Base-by-base conservation (phyloP, 2,329 filamentous ascomycete species). In the Pyricularia sp. region DNA sequence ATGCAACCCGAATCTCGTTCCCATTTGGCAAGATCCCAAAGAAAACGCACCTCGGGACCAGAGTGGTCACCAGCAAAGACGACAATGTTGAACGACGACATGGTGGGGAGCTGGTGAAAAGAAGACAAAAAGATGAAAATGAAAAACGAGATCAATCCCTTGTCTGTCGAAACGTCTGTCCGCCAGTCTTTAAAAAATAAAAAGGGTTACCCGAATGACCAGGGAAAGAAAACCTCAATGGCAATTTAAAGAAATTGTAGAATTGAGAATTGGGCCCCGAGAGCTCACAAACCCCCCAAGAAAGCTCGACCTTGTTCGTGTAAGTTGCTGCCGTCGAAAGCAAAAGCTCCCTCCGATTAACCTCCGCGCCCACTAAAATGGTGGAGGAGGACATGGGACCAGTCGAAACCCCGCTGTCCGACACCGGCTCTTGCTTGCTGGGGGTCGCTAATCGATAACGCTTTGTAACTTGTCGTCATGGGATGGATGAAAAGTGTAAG, bases 21-120 rank as follows among this genome's bases (percentile, higher is more conserved):
- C 40, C 19, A n/a, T n/a, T 19, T 7, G 31, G n/a, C 12, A 13
- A 13, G 10, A 35, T 7, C 4, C 12, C 10, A 22, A 16, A 12
- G 9, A 10, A 35, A 35, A 70, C 84, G 71, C 77, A 91, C 90
- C 85, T 96, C 90, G 1, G 91, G 91, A 75, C 91, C 90, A 73
- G 88, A 91, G 77, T 94, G 90, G 79, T 96, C 91, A 72, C 90
- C 90, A 64, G 77, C 88, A 75, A 93, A 90, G 66, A 93, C 88
- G 67, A 93, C 89, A 74, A 93, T 89, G 69, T 91, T 91, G 74
- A 86, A 87, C 63, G 84, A 81, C 70, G 87, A 77, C 89, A 91
- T 91, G 35, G 6, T 16, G 53, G n/a, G 53, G 24, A 57, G 40
- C 19, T 57, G 5, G 19, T 13, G 53, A 28, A 28, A 22, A 28